These are phyloP conservation scores for Neurospora sp. DNA, from an alignment of 495 filamentous ascomycete species.

Conservation along the genomic window DNA sequence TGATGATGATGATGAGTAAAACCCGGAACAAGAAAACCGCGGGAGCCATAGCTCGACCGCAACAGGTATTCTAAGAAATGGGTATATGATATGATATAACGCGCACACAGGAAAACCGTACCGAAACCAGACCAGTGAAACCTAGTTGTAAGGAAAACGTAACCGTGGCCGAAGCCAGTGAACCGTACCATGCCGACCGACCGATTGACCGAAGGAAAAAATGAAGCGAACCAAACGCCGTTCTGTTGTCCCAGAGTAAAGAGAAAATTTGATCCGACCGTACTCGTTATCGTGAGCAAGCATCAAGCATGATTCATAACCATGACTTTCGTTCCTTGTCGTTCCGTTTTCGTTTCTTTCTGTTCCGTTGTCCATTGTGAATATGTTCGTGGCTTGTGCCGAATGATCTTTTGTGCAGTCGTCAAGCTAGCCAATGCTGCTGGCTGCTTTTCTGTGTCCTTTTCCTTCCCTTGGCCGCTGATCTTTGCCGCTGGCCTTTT, in stretches of 20 bases:
- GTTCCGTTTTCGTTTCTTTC: background rate
- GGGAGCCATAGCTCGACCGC: too few species aligned
- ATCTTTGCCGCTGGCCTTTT: background rate
- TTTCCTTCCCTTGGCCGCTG: too few species aligned
- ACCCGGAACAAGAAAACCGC: too few species aligned
- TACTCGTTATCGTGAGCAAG: background rate
- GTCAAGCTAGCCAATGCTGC: background rate
- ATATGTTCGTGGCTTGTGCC: background rate
- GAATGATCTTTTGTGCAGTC: background rate
- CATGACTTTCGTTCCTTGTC: background rate
- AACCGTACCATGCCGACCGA: too few species aligned
- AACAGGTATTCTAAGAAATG: too few species aligned
- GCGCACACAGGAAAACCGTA: too few species aligned
- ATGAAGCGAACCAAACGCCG: background rate
- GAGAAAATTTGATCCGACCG: background rate
- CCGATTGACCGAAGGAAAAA: too few species aligned
- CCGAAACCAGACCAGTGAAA: too few species aligned
- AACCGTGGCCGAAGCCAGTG: too few species aligned
- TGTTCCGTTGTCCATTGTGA: background rate
- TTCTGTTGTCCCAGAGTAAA: background rate
- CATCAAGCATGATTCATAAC: background rate
- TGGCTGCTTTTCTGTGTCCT: background rate
- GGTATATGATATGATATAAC: too few species aligned
- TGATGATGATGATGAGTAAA: too few species aligned
- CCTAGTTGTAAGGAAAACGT: too few species aligned